A percentile compares a stretch with the other conserved stretches of the same genome.
These are phyloP conservation scores for Blastobotrys proliferans DNA, from an alignment of 1,139 yeast genomes.

Conservation along the genomic window DNA sequence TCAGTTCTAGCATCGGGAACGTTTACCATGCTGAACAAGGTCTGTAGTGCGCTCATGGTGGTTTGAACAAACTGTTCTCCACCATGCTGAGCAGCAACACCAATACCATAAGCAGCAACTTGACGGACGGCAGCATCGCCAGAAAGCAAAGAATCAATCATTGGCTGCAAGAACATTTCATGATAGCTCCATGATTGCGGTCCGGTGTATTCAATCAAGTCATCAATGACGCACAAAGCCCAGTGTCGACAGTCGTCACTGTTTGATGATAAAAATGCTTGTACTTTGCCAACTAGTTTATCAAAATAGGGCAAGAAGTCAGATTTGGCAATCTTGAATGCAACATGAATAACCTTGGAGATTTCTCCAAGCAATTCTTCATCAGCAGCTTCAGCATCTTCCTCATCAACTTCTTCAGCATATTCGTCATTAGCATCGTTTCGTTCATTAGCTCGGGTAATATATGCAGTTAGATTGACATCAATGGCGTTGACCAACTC, in stretches of 20 bases:
- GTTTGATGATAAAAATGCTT: slow-evolving; percentile 47
- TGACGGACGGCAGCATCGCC: slow-evolving; percentile 74
- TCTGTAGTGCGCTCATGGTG: slow-evolving; percentile 64
- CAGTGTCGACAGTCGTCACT: slow-evolving; percentile 67
- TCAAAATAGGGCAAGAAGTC: slow-evolving; percentile 66
- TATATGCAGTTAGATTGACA: slow-evolving; percentile 61
- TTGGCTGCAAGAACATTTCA: slow-evolving; percentile 57
- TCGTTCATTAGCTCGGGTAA: slow-evolving; percentile 67
- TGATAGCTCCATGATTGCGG: slow-evolving; percentile 59
- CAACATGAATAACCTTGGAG: slow-evolving; percentile 67
- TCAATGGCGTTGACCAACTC: slow-evolving; percentile 58
- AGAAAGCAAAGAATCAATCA: slow-evolving; percentile 56
- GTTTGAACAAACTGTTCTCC: slow-evolving; percentile 61
- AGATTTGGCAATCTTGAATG: slow-evolving; percentile 61
- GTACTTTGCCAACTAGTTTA: slow-evolving; percentile 33
- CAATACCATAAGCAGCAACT: slow-evolving; percentile 80
- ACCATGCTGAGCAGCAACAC: slow-evolving; percentile 79
- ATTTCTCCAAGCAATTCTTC: slow-evolving; percentile 86
- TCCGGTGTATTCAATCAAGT: slow-evolving; percentile 76
- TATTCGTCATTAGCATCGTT: slow-evolving; percentile 64
- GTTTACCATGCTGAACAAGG: slow-evolving; percentile 67
- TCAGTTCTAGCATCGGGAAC: slow-evolving; percentile 85
- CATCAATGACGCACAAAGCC: slow-evolving; percentile 78
- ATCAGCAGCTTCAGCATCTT: slow-evolving; percentile 84
- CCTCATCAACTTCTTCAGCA: slow-evolving; percentile 63